Evolutionary conservation across 768 basidiomycete genomes (phyloP).

Genomic region (Naganishia antarctica): DNA sequence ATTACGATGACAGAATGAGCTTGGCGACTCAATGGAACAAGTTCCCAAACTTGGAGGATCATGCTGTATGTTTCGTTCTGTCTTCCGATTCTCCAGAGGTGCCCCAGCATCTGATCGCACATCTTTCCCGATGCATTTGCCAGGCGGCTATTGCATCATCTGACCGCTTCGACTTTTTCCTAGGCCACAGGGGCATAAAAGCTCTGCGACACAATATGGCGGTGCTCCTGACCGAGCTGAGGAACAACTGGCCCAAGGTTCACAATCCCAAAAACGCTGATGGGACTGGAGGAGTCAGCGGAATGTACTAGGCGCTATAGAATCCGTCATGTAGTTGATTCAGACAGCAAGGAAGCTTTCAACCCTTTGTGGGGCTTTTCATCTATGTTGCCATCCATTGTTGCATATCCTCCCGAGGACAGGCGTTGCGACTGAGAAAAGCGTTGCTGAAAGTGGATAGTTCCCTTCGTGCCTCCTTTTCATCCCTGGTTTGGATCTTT

Average conservation of each 20-base stretch:
- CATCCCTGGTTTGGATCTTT: too few relatives aligned
- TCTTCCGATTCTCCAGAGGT: not conserved
- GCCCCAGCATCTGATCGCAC: too few relatives aligned
- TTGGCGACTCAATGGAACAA: slow-evolving; percentile 17
- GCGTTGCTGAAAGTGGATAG: too few relatives aligned
- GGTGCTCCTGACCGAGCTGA: not conserved
- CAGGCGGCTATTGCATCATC: slow-evolving; percentile 26
- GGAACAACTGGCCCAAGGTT: slow-evolving; percentile 23
- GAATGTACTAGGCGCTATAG: slow-evolving; percentile 8
- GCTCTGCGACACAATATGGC: not conserved
- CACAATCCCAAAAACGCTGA: slow-evolving; percentile 17
- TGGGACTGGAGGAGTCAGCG: not conserved
- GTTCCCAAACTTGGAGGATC: slow-evolving; percentile 27
- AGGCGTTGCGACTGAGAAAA: too few relatives aligned
- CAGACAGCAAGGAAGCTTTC: too few relatives aligned
- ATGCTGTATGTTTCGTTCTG: slow-evolving; percentile 4
- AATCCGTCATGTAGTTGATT: too few relatives aligned
- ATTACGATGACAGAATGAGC: slow-evolving; percentile 23
- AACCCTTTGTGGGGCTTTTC: too few relatives aligned
- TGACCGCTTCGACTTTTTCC: slow-evolving; percentile 24
- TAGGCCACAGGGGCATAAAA: not conserved
- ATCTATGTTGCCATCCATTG: too few relatives aligned
- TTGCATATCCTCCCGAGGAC: too few relatives aligned
- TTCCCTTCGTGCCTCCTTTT: too few relatives aligned
- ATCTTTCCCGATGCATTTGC: too few relatives aligned